Evolutionary conservation across 2,329 filamentous ascomycete genomes (phyloP).

Genomic region (Zasmidium citrigriseum): DNA sequence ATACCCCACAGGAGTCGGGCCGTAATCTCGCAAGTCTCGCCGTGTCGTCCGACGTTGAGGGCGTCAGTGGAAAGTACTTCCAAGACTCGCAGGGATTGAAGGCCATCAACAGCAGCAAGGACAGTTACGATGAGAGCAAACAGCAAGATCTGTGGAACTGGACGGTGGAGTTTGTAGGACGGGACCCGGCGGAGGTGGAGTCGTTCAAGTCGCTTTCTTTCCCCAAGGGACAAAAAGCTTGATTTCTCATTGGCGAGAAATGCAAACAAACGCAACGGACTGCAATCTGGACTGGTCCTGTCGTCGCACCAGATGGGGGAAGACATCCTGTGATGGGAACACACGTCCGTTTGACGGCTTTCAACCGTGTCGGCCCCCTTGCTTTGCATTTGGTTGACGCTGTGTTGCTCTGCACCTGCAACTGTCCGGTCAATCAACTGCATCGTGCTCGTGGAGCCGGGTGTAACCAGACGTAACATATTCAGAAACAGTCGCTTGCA

Average conservation of each 20-base stretch:
- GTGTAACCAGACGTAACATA: neutral
- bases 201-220: neutral
- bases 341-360: neutral
- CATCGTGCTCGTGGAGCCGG: conserved; percentile 14
- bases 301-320: conserved; percentile 1
- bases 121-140: conserved; percentile 47
- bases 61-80: conserved; percentile 46
- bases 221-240: neutral
- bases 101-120: conserved; percentile 44
- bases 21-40: conserved; percentile 45
- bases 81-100: conserved; percentile 37
- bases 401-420: neutral
- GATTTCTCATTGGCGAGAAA: neutral
- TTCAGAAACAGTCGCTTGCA: neutral
- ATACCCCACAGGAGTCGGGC: conserved; percentile 38
- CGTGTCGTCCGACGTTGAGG: conserved; percentile 34
- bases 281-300: conserved; percentile 1
- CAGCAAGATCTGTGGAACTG: conserved; percentile 44
- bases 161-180: neutral
- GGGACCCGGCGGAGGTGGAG: neutral
- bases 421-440: conserved; percentile 7
- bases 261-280: neutral
- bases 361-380: too few relatives aligned
- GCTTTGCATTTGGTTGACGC: neutral
- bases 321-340: too few relatives aligned